Evolutionary conservation across 768 basidiomycete genomes (phyloP).

Genomic region (Suillus subalutaceus): DNA sequence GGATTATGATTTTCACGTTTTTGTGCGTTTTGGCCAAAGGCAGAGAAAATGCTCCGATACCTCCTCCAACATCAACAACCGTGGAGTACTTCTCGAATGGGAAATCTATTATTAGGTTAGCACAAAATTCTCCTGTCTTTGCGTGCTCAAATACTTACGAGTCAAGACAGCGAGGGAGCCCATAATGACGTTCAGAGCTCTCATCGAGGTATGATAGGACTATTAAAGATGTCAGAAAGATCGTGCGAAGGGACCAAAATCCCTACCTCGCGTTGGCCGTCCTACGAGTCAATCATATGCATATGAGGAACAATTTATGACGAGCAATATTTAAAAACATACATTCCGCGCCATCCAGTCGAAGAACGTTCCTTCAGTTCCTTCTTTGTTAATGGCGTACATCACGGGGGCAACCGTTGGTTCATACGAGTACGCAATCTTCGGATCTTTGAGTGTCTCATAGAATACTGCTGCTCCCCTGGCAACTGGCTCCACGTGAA

Average conservation of each 20-base stretch:
- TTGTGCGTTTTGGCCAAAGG: slow-evolving; percentile 31
- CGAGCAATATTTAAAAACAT: background rate
- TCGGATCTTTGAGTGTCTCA: slow-evolving; percentile 31
- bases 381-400: slow-evolving; percentile 21
- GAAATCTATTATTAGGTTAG: slow-evolving; percentile 24
- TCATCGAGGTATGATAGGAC: slow-evolving; percentile 29
- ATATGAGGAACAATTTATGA: background rate
- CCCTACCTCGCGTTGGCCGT: slow-evolving; percentile 23
- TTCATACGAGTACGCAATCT: slow-evolving; percentile 20
- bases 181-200: slow-evolving; percentile 25
- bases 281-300: slow-evolving; percentile 11
- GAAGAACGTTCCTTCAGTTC: slow-evolving; percentile 25
- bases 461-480: slow-evolving; percentile 26
- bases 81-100: slow-evolving; percentile 34
- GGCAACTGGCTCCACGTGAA: slow-evolving; percentile 21
- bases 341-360: slow-evolving; percentile 29
- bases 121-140: background rate
- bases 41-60: slow-evolving; percentile 35
- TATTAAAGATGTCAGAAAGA: slow-evolving; percentile 3
- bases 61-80: slow-evolving; percentile 39
- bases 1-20: slow-evolving; percentile 34
- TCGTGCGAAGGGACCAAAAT: background rate
- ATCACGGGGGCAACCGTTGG: slow-evolving; percentile 26
- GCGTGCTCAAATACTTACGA: slow-evolving; percentile 16
- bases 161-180: slow-evolving; percentile 27